A percentile compares a stretch with the other conserved stretches of the same genome.
phyloP scores from a whole-genome alignment of 169 alveolate species.

The Pseudocohnilembus persalinus region DNA sequence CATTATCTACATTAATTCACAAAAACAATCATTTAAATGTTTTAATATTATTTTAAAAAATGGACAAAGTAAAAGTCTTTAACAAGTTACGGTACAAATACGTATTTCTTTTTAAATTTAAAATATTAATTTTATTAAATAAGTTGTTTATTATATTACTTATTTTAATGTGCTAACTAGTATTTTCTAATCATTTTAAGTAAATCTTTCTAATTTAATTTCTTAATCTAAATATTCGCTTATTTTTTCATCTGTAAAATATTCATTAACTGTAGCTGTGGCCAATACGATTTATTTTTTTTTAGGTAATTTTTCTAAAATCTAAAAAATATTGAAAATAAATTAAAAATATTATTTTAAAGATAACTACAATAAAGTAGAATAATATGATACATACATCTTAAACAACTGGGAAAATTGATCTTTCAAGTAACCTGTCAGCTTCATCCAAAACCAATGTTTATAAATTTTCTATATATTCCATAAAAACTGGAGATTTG shows the following conservation, averaged over 20 bases:
- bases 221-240: constrained; percentile 6
- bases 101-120: constrained; percentile 25
- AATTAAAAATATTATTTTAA: constrained; percentile 14
- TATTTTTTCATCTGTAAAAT: constrained; percentile 25
- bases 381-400: not conserved
- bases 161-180: constrained; percentile 35
- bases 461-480: constrained; percentile 80
- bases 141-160: not conserved
- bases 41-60: constrained; percentile 37
- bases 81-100: constrained; percentile 59
- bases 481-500: constrained; percentile 57
- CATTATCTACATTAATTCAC: constrained; percentile 40
- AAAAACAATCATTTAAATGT: constrained; percentile 33
- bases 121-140: no score
- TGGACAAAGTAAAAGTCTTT: constrained; percentile 60
- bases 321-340: constrained; percentile 25
- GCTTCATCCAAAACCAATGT: constrained; percentile 97
- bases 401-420: constrained; percentile 79
- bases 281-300: constrained; percentile 55
- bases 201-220: constrained; percentile 7
- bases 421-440: constrained; percentile 90
- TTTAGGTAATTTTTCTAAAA: constrained; percentile 33
- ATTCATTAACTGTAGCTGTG: constrained; percentile 65
- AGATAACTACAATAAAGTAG: not conserved
- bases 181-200: constrained; percentile 31